These are phyloP conservation scores for Gracilaria gracilis DNA, from an alignment of 23 red algal species.

Conservation along the genomic window DNA sequence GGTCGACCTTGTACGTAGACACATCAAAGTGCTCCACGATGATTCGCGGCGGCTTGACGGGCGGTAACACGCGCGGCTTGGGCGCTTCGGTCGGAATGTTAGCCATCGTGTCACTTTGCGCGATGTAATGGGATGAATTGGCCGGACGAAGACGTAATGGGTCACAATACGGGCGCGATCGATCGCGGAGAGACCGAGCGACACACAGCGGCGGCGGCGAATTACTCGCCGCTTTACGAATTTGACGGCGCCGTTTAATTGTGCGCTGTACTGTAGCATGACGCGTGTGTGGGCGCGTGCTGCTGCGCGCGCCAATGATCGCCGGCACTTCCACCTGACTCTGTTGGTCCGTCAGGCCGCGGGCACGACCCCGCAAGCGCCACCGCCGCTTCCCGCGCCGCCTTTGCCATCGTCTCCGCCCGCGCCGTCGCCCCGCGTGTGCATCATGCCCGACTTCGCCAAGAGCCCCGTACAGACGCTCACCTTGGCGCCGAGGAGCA, in stretches of 20 bases:
- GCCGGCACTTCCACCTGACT: slow-evolving; percentile 7
- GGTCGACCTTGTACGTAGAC: slow-evolving; percentile 49
- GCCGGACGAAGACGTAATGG: slow-evolving; percentile 42
- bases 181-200: not conserved
- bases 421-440: not conserved
- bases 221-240: slow-evolving; percentile 22
- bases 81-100: not conserved
- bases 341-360: too few species aligned
- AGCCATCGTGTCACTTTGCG: not conserved
- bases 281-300: too few species aligned
- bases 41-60: slow-evolving; percentile 61
- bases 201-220: not conserved
- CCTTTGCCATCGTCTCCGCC: not conserved
- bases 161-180: not conserved
- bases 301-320: not conserved
- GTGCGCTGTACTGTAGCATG: not conserved
- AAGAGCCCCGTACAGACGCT: slow-evolving; percentile 22
- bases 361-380: not conserved
- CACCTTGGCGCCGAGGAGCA: slow-evolving; percentile 14
- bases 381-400: not conserved
- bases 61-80: slow-evolving; percentile 20
- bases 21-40: slow-evolving; percentile 64
- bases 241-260: slow-evolving; percentile 28
- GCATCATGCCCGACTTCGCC: slow-evolving; percentile 23
- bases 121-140: slow-evolving; percentile 48